Conservation (phyloP, 1,284 basidiomycete genomes). For the Malassezia globosa region DNA sequence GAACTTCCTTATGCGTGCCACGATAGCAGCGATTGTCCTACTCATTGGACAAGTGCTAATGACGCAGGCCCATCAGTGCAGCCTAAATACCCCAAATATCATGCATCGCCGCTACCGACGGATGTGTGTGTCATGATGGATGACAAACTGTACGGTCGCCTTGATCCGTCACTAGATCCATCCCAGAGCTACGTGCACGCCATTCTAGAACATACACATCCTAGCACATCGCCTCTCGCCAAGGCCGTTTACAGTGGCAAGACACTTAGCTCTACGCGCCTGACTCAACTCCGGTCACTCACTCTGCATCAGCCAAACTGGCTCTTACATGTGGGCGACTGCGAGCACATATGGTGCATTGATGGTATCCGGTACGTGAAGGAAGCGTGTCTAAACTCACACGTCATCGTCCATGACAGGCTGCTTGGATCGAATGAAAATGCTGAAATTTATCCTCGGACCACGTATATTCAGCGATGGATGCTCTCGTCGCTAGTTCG, state of each 20-base stretch:
- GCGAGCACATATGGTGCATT: conserved; percentile 14
- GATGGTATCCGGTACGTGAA: conserved; percentile 8
- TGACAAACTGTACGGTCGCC: conserved; percentile 1
- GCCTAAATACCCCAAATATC: conserved; percentile 3
- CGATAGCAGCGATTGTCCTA: neutral
- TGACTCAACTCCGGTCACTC: neutral
- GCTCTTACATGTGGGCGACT: conserved; percentile 16
- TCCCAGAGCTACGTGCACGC: conserved; percentile 7
- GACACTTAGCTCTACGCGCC: neutral
- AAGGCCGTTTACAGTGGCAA: neutral
- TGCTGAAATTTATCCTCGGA: neutral
- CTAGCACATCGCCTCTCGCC: neutral
- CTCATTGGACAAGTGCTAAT: conserved; percentile 11
- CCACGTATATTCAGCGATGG: conserved; percentile 8
- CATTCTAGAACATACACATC: neutral
- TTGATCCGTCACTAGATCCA: neutral
- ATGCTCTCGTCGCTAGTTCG: conserved; percentile 8
- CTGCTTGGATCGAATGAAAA: neutral
- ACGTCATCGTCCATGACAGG: neutral
- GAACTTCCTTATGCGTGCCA: conserved; percentile 5
- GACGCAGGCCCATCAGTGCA: neutral
- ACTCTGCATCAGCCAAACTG: conserved; percentile 6
- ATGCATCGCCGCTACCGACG: neutral
- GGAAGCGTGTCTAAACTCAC: too few species aligned
- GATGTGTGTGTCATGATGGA: conserved; percentile 8